Evolutionary conservation across 1,139 yeast genomes (phyloP).

Genomic region (Geotrichum armillariae): DNA sequence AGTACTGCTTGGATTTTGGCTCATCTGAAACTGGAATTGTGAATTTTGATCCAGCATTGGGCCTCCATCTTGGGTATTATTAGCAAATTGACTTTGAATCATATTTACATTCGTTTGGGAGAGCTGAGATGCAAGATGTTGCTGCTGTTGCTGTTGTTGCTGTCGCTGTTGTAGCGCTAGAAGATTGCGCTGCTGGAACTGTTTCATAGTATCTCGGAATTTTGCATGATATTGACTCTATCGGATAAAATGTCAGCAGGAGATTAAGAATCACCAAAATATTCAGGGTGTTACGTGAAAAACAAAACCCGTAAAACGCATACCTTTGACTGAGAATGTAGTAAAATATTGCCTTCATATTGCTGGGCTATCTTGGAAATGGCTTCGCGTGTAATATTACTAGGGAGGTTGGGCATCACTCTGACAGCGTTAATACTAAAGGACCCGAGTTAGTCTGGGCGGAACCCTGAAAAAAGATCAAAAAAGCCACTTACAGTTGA

Average conservation of each 20-base stretch:
- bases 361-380: background rate
- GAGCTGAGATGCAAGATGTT: background rate
- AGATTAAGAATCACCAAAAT: background rate
- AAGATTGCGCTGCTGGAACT: background rate
- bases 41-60: background rate
- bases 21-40: background rate
- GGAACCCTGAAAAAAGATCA: background rate
- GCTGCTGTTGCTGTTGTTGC: background rate
- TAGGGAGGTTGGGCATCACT: background rate
- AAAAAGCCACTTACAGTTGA: slow-evolving; percentile 1
- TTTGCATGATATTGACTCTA: slow-evolving; percentile 2
- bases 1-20: background rate
- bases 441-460: background rate
- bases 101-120: background rate
- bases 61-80: background rate
- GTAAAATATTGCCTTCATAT: background rate
- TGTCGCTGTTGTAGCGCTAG: slow-evolving; percentile 1
- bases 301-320: background rate
- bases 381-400: background rate
- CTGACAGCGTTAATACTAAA: slow-evolving; percentile 3
- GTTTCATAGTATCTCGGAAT: background rate
- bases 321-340: slow-evolving; percentile 4
- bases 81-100: background rate
- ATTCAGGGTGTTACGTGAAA: background rate
- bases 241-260: background rate